Conservation (phyloP, 176 grass and related monocot genomes). For the Musa beccarii region DNA sequence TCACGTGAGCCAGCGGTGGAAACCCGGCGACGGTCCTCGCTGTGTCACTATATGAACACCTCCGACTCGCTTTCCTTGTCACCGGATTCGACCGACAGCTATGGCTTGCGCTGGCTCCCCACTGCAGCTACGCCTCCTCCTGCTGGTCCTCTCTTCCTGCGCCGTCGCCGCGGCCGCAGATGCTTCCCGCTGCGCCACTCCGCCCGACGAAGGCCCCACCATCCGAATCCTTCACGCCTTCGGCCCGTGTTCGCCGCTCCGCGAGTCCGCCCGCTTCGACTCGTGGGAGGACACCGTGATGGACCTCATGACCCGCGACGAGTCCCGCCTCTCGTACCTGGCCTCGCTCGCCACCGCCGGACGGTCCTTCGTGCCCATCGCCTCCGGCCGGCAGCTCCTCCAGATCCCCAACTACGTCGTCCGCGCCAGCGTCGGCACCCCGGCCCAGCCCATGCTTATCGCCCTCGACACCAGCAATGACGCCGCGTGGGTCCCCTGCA, state of each 20-base stretch:
- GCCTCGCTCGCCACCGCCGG: constrained; percentile 34
- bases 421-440: constrained; percentile 56
- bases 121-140: neutral
- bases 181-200: constrained; percentile 25
- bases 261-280: constrained; percentile 1
- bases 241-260: constrained; percentile 27
- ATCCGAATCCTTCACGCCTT: constrained; percentile 47
- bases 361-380: constrained; percentile 54
- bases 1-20: too few relatives aligned
- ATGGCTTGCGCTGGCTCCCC: too few relatives aligned
- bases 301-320: constrained; percentile 38
- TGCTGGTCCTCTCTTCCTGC: neutral
- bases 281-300: constrained; percentile 44
- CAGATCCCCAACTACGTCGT: constrained; percentile 83
- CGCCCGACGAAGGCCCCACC: constrained; percentile 30
- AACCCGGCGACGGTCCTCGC: too few relatives aligned
- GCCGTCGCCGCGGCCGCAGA: neutral
- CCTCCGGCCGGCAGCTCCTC: constrained; percentile 66
- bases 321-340: constrained; percentile 31
- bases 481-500: constrained; percentile 79
- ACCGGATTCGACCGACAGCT: too few relatives aligned
- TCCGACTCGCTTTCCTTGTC: too few relatives aligned
- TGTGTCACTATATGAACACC: too few relatives aligned
- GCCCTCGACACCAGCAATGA: constrained; percentile 90
- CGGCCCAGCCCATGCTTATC: constrained; percentile 59